Evolutionary conservation across 768 basidiomycete genomes (phyloP).

Genomic region (Suillus paluster): DNA sequence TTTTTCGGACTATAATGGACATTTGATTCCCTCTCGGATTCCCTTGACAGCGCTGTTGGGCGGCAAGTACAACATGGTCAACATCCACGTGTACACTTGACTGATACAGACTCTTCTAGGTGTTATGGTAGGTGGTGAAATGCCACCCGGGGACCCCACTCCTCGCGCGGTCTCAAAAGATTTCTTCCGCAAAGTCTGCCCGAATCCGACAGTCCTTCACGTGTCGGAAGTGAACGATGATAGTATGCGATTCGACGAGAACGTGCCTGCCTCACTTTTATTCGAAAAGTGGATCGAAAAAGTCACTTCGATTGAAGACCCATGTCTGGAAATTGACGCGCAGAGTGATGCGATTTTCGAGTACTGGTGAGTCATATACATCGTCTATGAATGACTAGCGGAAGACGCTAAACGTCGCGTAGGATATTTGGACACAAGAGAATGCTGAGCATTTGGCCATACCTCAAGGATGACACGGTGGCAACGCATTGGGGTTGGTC

Average conservation of each 20-base stretch:
- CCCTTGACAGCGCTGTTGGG: slow-evolving; percentile 45
- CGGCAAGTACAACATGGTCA: slow-evolving; percentile 28
- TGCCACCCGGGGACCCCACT: slow-evolving; percentile 34
- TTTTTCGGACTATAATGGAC: slow-evolving; percentile 42
- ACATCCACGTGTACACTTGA: background rate
- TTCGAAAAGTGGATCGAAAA: slow-evolving; percentile 44
- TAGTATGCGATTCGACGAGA: slow-evolving; percentile 27
- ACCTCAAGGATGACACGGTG: slow-evolving; percentile 37
- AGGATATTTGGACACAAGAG: slow-evolving; percentile 42
- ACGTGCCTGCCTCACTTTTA: slow-evolving; percentile 32
- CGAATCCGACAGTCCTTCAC: slow-evolving; percentile 37
- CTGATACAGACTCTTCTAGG: slow-evolving; percentile 28
- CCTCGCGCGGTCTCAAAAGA: slow-evolving; percentile 41
- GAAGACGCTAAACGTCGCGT: slow-evolving; percentile 1
- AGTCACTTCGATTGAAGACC: slow-evolving; percentile 39
- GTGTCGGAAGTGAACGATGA: slow-evolving; percentile 34
- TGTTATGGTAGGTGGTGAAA: slow-evolving; percentile 45
- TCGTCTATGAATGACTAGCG: background rate
- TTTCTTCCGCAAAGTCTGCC: slow-evolving; percentile 48
- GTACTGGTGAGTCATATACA: slow-evolving; percentile 32
- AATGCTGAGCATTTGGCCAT: slow-evolving; percentile 40
- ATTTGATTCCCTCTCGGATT: slow-evolving; percentile 42
- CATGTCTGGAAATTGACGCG: slow-evolving; percentile 43
- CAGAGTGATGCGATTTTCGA: slow-evolving; percentile 37
- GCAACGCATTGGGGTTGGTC: slow-evolving; percentile 44